A percentile compares a stretch with the other conserved stretches of the same genome.
These are phyloP conservation scores for Neonectria coccinea DNA, from an alignment of 2,329 filamentous ascomycete genomes.

Conservation along the genomic window DNA sequence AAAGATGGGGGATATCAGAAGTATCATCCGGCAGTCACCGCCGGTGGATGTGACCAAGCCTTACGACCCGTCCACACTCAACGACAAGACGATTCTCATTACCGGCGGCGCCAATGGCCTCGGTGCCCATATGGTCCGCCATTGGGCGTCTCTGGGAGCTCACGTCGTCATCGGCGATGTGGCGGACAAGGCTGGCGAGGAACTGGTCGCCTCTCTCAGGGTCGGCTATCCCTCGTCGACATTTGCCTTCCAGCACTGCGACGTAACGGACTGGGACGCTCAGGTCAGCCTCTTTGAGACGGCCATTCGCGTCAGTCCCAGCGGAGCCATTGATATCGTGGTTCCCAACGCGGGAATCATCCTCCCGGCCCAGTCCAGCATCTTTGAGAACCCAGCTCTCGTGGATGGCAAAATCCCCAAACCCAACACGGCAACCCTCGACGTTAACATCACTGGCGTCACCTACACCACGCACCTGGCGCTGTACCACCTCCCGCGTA, in stretches of 20 bases:
- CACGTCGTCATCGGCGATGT: constrained; percentile 74
- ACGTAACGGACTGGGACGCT: constrained; percentile 74
- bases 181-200: constrained; percentile 64
- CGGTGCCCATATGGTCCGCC: constrained; percentile 64
- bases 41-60: constrained; percentile 60
- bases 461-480: constrained; percentile 75
- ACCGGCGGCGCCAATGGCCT: constrained; percentile 74
- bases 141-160: constrained; percentile 68
- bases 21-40: constrained; percentile 51
- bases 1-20: constrained; percentile 36
- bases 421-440: constrained; percentile 65
- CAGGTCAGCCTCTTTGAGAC: constrained; percentile 73
- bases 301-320: constrained; percentile 64
- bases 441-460: constrained; percentile 73
- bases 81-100: constrained; percentile 69
- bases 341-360: constrained; percentile 76
- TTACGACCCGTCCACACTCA: constrained; percentile 59
- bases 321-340: constrained; percentile 70
- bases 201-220: constrained; percentile 65
- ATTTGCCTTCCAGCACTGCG: constrained; percentile 69
- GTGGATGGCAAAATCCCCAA: constrained; percentile 55
- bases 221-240: constrained; percentile 52
- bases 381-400: constrained; percentile 61
- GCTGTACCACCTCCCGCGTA: constrained; percentile 56
- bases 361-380: constrained; percentile 42